Evolutionary conservation across 2,329 filamentous ascomycete species (phyloP), one percentile per base, ranked within the genome.

Genomic region (Ophiostoma himal-ulmi): DNA sequence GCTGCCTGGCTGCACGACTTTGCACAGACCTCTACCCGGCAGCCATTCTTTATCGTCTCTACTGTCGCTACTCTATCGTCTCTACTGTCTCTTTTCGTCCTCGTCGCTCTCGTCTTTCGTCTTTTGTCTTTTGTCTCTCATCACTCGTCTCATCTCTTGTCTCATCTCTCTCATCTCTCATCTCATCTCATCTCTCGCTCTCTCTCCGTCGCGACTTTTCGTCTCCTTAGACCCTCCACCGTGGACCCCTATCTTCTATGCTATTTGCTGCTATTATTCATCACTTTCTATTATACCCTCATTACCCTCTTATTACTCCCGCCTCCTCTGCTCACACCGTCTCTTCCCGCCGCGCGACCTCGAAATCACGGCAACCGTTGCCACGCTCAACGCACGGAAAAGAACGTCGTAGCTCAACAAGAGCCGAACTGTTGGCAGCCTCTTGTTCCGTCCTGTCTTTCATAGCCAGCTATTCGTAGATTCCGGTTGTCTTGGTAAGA

Each of bases 401-500:
- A 10, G 8, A 62, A 62, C 57, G 57, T 62, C 57, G 26, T 62
- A 65, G 36, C 60, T 39, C 62, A 65, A 20, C 36, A 39, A 41
- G 30, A 64, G 60, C 20, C 34, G 30, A n/a, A 36, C 30, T 64
- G 34, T 13, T 60, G 7, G 54, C 54, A 60, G 54, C 54, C 14
- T n/a, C 22, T 20, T 64, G 17, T 64, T 30, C 4, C 30, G 30
- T 30, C 30, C 26, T 17, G 5, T 14, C 57, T 17, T 13, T 4
- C 26, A 60, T 60, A 6, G 57, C 26, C 22, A 17, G 26, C 22
- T 13, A 30, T 62, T 17, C 57, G 57, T 62, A 62, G 36, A 48
- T 34, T n/a, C 65, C 36, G 14, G 22, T 30, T 65, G 30, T 39
- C 20, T 48, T 30, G 65, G 65, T 67, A 67, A 67, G 65, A 67